Base-by-base conservation (phyloP, 208 protist species). In the Histomonas meleagridis region DNA sequence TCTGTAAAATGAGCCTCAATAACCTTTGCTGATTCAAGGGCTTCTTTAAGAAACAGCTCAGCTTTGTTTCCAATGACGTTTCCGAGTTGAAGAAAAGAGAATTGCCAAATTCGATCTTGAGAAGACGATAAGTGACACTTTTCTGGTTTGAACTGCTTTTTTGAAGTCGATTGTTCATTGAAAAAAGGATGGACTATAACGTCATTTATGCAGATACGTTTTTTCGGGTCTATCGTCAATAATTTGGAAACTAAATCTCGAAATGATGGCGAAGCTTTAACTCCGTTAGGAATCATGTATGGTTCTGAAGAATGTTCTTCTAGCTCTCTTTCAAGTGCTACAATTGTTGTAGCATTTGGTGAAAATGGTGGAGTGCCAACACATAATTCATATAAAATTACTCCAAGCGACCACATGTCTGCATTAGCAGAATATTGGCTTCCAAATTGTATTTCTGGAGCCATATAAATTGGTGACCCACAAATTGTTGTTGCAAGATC, bases 391-490 rank as follows among this genome's bases (percentile, higher is more conserved):
- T 70, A 91, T 1, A 91, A 46, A 49, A 91, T 91, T 7, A 65
- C 55, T 0, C 86, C 86, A 35, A 65, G 16, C 3, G 49, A 65
- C 86, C 86, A 91, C 86, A 91, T 60, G n/a, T 91, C 86, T 2
- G 69, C 53, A 10, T 23, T 26, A 23, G 35, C 16, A n/a, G 49
- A 32, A 32, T 91, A 91, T 12, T 60, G 49, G 35, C n/a, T 65
- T 28, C 32, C 32, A 60, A 69, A 69, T 43, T 69, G 55, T 70
- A 91, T 91, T 65, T 91, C 86, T 43, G 86, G 86, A 0, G 86
- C 86, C 86, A 91, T 91, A 32, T 91, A 91, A 46, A 91, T 51
- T 18, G 86, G 86, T 49, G 86, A 91, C 2, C 86, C 86, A 70
- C 86, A 91, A 16, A 91, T 91, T 32, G 86, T 91, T 60, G 62